Evolutionary conservation across 345 rosid genomes (phyloP).

Genomic region (Syzygium jambos): DNA sequence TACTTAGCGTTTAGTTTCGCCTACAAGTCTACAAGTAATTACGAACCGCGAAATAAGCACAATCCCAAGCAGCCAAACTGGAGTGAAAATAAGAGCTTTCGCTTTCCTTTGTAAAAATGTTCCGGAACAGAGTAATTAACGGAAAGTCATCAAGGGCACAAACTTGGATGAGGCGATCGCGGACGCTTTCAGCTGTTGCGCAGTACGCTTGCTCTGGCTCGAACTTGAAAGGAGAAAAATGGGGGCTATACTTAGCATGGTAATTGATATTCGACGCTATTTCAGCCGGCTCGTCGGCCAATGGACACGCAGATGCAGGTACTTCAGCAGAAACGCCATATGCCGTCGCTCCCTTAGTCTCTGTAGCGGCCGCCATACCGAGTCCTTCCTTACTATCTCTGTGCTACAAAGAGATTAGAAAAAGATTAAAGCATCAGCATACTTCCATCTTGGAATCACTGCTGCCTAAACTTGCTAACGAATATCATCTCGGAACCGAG

Average conservation of each 20-base stretch:
- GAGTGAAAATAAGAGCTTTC: not conserved
- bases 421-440: not conserved
- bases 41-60: not conserved
- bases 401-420: not conserved
- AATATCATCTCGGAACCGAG: not conserved
- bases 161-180: constrained; percentile 86
- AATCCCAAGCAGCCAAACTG: not conserved
- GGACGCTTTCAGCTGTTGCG: constrained; percentile 82
- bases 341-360: constrained; percentile 17
- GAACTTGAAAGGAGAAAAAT: constrained; percentile 91
- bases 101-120: not conserved
- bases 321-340: constrained; percentile 22
- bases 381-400: not conserved
- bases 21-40: not conserved
- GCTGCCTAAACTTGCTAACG: not conserved
- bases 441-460: not conserved
- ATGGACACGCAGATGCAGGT: constrained; percentile 54
- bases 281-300: constrained; percentile 40
- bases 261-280: constrained; percentile 76
- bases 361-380: constrained; percentile 23
- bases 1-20: not conserved
- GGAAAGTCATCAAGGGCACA: not conserved
- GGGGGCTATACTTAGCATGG: constrained; percentile 77
- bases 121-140: not conserved
- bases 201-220: constrained; percentile 81